phyloP scores from a whole-genome alignment of 192 early-diverging fungal species.

The Piromyces sp. region DNA sequence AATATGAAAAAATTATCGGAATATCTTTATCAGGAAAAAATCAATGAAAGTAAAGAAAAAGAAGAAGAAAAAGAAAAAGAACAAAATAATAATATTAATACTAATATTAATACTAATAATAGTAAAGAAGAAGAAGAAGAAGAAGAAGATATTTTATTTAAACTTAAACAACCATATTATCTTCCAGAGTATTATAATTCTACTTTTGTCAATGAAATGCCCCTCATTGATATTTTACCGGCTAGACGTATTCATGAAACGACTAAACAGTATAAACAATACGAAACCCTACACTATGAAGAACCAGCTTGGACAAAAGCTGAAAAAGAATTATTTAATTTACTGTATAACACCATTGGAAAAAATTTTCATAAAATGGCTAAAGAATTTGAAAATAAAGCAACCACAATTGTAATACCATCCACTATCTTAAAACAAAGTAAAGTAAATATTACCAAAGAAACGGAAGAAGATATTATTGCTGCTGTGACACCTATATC shows the following conservation, averaged over 20 bases:
- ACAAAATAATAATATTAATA: no score
- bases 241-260: background rate
- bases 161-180: background rate
- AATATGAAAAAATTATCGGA: background rate
- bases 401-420: background rate
- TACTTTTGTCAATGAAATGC: background rate
- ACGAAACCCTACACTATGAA: background rate
- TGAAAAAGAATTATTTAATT: background rate
- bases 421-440: background rate
- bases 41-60: no score
- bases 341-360: background rate
- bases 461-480: background rate
- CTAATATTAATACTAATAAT: no score
- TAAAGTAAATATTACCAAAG: background rate
- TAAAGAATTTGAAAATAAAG: background rate
- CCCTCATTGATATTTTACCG: background rate
- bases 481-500: no score
- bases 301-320: background rate
- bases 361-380: background rate
- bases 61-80: no score
- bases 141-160: background rate
- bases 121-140: background rate
- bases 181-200: background rate
- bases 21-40: background rate
- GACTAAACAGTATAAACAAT: background rate